Base-by-base conservation (phyloP, 2,329 filamentous ascomycete species). In the Fusarium sp. region DNA sequence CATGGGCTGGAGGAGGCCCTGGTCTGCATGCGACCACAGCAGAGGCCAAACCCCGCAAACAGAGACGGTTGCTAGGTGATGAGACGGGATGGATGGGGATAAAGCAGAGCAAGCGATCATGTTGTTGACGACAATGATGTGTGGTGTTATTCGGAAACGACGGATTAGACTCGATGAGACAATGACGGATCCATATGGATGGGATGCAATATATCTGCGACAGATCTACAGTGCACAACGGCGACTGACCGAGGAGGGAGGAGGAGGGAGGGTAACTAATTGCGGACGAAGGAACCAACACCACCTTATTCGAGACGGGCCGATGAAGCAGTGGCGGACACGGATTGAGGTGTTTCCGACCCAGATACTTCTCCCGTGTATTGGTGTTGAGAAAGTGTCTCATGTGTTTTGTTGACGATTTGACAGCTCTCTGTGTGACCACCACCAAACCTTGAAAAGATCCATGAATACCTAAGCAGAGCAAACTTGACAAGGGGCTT, bases 161-260 rank as follows among this genome's bases (percentile, higher is more conserved):
- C 24, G 22, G 56, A 73, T 73, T 64, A 66, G 55, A 63, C 35
- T 40, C 42, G 70, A 73, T 74, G 71, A 74, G 71, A 74, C 71
- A 63, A 69, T 74, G 71, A 74, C 71, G 71, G 67, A 73, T 51
- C 46, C 46, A 51, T 51, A 17, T 11, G 46, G 73, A 61, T 35
- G 56, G 20, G 20, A 35, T 42, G 46, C 17, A 20, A 27, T 64
- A 51, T 69, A 44, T 61, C 51, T 70, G 70, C 65, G 57, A 73
- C 67, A 65, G 71, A 71, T 73, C 71, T 71, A 40, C 64, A 64
- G 46, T 31, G 27, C 35, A 67, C 59, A 42, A 59, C 27, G 56
- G 33, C 53, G 44, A 49, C 22, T 49, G 44, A 49, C 44, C 8
- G 44, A 49, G 22, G 14, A 27, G 40, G 40, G 40, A 42, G 29